Percentiles rank a stretch among this genome's conserved stretches.
These are phyloP conservation scores for Marasmius oreades DNA, from an alignment of 1,284 basidiomycete genomes.

Conservation along the genomic window DNA sequence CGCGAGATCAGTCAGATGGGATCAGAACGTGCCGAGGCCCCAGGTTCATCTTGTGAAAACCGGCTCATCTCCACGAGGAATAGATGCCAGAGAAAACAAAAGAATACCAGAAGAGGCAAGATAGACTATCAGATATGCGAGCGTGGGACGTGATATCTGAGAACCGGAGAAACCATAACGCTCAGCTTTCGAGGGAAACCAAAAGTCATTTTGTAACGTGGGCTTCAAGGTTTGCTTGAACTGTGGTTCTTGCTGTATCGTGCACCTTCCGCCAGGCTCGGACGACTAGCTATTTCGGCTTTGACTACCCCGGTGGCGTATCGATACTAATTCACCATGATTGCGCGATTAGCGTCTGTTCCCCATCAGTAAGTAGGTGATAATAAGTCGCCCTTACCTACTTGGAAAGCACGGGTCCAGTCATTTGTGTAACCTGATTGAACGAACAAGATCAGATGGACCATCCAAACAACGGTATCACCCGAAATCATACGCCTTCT, in stretches of 20 bases:
- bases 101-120: background rate
- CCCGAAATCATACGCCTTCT: no score
- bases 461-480: no score
- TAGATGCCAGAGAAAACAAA: background rate
- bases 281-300: no score
- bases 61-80: conserved; percentile 6
- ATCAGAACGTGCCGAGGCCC: conserved; percentile 3
- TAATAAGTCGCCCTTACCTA: background rate
- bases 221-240: no score
- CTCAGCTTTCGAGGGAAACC: no score
- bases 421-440: background rate
- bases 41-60: background rate
- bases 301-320: background rate
- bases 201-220: no score
- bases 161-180: background rate
- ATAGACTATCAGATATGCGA: background rate
- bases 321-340: background rate
- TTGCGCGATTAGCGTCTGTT: background rate
- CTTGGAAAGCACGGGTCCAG: background rate
- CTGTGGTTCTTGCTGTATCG: no score
- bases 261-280: no score
- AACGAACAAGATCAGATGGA: no score
- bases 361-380: background rate
- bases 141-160: background rate
- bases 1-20: conserved; percentile 4